These are phyloP conservation scores for Alternaria rosae DNA, from an alignment of 2,329 filamentous ascomycete species.

Conservation along the genomic window DNA sequence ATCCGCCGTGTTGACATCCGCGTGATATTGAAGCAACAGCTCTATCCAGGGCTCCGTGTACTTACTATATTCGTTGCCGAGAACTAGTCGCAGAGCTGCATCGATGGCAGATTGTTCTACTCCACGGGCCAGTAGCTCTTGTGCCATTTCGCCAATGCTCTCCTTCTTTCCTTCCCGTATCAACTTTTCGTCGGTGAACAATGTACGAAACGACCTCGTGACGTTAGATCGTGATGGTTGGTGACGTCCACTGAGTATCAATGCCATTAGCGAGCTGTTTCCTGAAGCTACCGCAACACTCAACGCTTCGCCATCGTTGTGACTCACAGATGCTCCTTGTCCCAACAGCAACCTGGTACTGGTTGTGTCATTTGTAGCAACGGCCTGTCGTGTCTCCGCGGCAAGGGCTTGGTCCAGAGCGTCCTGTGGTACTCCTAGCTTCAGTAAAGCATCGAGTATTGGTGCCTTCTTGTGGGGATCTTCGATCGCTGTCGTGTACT, in stretches of 20 bases:
- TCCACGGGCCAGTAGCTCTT: conserved; percentile 34
- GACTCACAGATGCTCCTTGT: conserved; percentile 55
- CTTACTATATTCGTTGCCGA: conserved; percentile 19
- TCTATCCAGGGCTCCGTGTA: conserved; percentile 27
- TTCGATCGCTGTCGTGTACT: conserved; percentile 31
- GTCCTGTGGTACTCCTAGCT: conserved; percentile 38
- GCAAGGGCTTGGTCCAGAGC: conserved; percentile 39
- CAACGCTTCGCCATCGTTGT: conserved; percentile 62
- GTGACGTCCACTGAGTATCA: conserved; percentile 55
- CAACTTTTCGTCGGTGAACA: conserved; percentile 30
- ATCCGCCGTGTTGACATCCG: conserved; percentile 42
- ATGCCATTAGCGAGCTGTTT: conserved; percentile 58
- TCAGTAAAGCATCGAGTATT: conserved; percentile 35
- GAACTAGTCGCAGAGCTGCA: conserved; percentile 29
- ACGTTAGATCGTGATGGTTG: conserved; percentile 32
- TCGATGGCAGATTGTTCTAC: conserved; percentile 42
- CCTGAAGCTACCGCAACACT: conserved; percentile 62
- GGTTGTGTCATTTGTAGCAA: conserved; percentile 30
- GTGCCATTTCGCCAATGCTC: conserved; percentile 22
- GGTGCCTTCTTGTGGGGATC: conserved; percentile 33
- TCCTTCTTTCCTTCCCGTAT: background rate
- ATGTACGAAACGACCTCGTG: conserved; percentile 37
- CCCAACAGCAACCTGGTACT: conserved; percentile 39
- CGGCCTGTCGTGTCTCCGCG: conserved; percentile 31
- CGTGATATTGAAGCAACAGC: conserved; percentile 34